Conservation (phyloP, 148 eudicot species). For the Silene conica region DNA sequence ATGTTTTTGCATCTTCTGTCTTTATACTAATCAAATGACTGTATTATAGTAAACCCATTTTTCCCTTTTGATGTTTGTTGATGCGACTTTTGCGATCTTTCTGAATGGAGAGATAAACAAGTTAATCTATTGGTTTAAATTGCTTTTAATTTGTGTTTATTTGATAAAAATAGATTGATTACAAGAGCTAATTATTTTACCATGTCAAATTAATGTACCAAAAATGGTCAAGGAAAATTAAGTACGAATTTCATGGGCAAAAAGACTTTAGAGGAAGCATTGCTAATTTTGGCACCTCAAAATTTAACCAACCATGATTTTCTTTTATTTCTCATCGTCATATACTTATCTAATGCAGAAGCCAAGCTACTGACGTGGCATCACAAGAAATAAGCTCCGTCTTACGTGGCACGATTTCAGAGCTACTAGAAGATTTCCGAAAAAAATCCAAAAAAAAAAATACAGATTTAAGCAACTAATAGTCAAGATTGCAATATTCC, state of each 20-base stretch:
- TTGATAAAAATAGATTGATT: slow-evolving; percentile 10
- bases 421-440: too few species aligned
- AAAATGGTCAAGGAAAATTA: not conserved
- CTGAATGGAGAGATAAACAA: slow-evolving; percentile 5
- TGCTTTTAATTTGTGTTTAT: not conserved
- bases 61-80: not conserved
- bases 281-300: not conserved
- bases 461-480: too few species aligned
- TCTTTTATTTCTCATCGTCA: not conserved
- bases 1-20: slow-evolving; percentile 3
- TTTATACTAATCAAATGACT: too few species aligned
- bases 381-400: too few species aligned
- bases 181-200: not conserved
- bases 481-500: too few species aligned
- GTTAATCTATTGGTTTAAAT: slow-evolving; percentile 13
- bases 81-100: slow-evolving; percentile 6
- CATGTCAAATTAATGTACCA: not conserved
- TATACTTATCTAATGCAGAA: too few species aligned
- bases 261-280: not conserved
- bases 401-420: too few species aligned
- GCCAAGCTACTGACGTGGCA: too few species aligned
- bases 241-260: not conserved
- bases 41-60: not conserved
- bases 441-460: too few species aligned
- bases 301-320: not conserved